Percentiles rank a stretch among this genome's conserved stretches.
Evolutionary conservation across 208 protist genomes (phyloP).

Genomic region (Strigomonas culicis): DNA sequence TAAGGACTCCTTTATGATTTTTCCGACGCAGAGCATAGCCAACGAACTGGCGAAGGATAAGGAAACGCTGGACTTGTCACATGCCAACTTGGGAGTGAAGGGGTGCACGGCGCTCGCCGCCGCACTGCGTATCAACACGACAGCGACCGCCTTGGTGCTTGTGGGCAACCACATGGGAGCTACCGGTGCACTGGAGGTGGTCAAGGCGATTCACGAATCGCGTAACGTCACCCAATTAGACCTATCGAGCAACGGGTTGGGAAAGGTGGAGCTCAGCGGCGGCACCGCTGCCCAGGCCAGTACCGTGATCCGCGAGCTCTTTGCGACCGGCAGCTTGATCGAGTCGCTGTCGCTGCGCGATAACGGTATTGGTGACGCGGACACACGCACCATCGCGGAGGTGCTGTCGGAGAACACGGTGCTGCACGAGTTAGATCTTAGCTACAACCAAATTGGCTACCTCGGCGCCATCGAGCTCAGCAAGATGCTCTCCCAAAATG

Average conservation of each 20-base stretch:
- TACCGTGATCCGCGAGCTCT: slow-evolving; percentile 54
- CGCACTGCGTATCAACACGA: slow-evolving; percentile 63
- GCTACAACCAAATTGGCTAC: slow-evolving; percentile 84
- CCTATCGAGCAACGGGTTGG: slow-evolving; percentile 71
- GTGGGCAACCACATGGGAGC: slow-evolving; percentile 79
- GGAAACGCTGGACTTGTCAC: slow-evolving; percentile 66
- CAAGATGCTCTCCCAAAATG: slow-evolving; percentile 72
- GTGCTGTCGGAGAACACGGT: slow-evolving; percentile 74
- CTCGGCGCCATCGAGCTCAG: slow-evolving; percentile 67
- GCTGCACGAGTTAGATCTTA: slow-evolving; percentile 76
- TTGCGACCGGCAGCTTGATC: slow-evolving; percentile 53
- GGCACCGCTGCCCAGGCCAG: slow-evolving; percentile 23
- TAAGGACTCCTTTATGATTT: slow-evolving; percentile 66
- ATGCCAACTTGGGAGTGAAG: slow-evolving; percentile 64
- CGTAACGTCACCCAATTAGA: slow-evolving; percentile 60
- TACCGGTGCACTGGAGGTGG: slow-evolving; percentile 55
- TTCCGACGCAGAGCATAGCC: slow-evolving; percentile 64
- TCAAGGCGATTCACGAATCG: slow-evolving; percentile 49
- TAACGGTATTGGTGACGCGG: slow-evolving; percentile 71
- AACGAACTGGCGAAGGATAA: slow-evolving; percentile 39
- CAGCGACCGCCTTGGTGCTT: slow-evolving; percentile 57
- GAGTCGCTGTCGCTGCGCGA: slow-evolving; percentile 54
- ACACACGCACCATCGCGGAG: slow-evolving; percentile 64
- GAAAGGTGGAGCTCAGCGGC: slow-evolving; percentile 30
- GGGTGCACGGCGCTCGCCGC: slow-evolving; percentile 70